A percentile compares a stretch with the other conserved stretches of the same genome.
Evolutionary conservation across 768 basidiomycete genomes (phyloP).

Genomic region (Mycena vitilis): DNA sequence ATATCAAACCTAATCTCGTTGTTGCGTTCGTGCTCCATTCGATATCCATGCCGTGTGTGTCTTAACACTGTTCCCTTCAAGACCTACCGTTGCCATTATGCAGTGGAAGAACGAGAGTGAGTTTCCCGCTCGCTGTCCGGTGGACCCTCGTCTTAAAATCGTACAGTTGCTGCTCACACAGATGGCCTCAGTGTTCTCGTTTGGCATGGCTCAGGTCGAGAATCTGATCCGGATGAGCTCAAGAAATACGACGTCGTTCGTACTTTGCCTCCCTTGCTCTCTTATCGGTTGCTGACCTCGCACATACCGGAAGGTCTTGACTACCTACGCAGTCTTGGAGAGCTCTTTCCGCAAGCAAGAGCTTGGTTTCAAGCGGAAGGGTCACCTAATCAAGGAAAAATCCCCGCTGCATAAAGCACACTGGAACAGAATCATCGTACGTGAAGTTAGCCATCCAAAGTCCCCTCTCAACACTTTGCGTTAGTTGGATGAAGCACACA

Average conservation of each 20-base stretch:
- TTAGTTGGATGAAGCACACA: slow-evolving; percentile 95
- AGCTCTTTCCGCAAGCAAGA: slow-evolving; percentile 92
- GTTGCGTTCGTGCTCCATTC: slow-evolving; percentile 75
- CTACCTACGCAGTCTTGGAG: slow-evolving; percentile 90
- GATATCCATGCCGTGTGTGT: slow-evolving; percentile 65
- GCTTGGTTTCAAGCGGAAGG: slow-evolving; percentile 90
- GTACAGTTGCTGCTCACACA: slow-evolving; percentile 77
- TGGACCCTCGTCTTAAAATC: background rate
- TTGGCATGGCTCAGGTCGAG: slow-evolving; percentile 90
- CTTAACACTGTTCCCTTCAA: slow-evolving; percentile 32
- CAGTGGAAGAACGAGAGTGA: slow-evolving; percentile 92
- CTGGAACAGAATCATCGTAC: slow-evolving; percentile 85
- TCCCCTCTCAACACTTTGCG: slow-evolving; percentile 16
- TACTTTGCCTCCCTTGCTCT: slow-evolving; percentile 12
- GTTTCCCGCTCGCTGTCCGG: background rate
- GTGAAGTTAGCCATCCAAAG: slow-evolving; percentile 41
- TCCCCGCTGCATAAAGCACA: slow-evolving; percentile 86
- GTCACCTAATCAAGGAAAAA: slow-evolving; percentile 85
- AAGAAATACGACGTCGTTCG: slow-evolving; percentile 89
- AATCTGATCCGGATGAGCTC: slow-evolving; percentile 73
- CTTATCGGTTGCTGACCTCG: slow-evolving; percentile 1
- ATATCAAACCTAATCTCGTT: slow-evolving; percentile 86
- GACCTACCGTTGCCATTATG: slow-evolving; percentile 69
- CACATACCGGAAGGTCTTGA: slow-evolving; percentile 67
- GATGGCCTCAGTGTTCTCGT: slow-evolving; percentile 85